A percentile compares a stretch with the other conserved stretches of the same genome.
phyloP scores from a whole-genome alignment of 1,139 yeast species.

The Taphrina flavorubra region DNA sequence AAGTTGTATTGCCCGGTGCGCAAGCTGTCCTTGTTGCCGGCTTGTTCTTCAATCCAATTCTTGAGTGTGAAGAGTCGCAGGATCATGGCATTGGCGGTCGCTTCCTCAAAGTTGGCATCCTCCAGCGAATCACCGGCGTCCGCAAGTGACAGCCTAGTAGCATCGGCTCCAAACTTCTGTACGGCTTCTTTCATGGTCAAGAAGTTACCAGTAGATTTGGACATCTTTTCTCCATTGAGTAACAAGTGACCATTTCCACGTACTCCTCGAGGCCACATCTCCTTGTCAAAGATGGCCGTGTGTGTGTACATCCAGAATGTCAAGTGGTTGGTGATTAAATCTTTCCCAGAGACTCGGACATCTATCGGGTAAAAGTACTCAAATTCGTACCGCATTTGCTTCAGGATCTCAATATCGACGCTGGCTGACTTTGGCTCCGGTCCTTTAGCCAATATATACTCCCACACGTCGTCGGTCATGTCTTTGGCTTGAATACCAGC shows the following conservation, averaged over 20 bases:
- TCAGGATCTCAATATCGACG: slow-evolving; percentile 71
- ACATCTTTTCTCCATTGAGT: slow-evolving; percentile 96
- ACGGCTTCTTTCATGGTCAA: slow-evolving; percentile 85
- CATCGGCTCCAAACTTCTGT: slow-evolving; percentile 95
- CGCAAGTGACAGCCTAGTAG: slow-evolving; percentile 94
- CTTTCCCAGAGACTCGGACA: slow-evolving; percentile 91
- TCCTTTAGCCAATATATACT: slow-evolving; percentile 79
- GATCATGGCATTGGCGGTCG: slow-evolving; percentile 96
- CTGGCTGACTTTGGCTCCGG: slow-evolving; percentile 57
- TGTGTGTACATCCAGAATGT: slow-evolving; percentile 93
- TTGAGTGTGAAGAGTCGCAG: slow-evolving; percentile 88
- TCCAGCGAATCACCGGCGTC: slow-evolving; percentile 98
- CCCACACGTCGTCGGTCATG: slow-evolving; percentile 92
- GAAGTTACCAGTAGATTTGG: slow-evolving; percentile 96
- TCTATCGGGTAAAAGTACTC: slow-evolving; percentile 96
- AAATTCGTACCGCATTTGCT: slow-evolving; percentile 84
- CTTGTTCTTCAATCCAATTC: slow-evolving; percentile 76
- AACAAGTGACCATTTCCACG: slow-evolving; percentile 95
- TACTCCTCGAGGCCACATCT: slow-evolving; percentile 91
- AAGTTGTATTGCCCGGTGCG: slow-evolving; percentile 74
- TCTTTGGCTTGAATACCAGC: slow-evolving; percentile 78
- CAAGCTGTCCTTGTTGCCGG: slow-evolving; percentile 59
- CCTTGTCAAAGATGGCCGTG: slow-evolving; percentile 88
- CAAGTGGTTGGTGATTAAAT: slow-evolving; percentile 94
- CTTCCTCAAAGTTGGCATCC: slow-evolving; percentile 97